Percentiles rank a stretch among this genome's conserved stretches.
These are phyloP conservation scores for Globisporangium nodosum DNA, from an alignment of 352 stramenopile genomes.

Conservation along the genomic window DNA sequence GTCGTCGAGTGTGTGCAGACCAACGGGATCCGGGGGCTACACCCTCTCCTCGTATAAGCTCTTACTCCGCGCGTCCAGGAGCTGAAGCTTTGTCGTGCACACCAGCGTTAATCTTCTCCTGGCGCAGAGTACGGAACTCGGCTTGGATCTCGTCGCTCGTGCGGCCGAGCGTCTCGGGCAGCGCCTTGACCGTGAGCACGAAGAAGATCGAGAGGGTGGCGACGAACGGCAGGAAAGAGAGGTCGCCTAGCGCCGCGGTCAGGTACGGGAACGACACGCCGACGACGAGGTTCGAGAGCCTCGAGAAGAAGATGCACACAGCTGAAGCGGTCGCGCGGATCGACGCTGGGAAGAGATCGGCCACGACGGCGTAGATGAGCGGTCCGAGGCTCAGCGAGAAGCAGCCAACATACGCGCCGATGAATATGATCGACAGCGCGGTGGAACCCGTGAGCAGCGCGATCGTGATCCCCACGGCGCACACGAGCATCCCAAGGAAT, in stretches of 20 bases:
- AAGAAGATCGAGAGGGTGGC: constrained; percentile 32
- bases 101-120: background rate
- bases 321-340: constrained; percentile 35
- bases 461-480: constrained; percentile 42
- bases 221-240: constrained; percentile 51
- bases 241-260: constrained; percentile 26
- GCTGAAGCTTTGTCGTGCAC: background rate
- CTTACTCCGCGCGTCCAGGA: background rate
- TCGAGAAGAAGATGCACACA: constrained; percentile 27
- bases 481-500: constrained; percentile 29
- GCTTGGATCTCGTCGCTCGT: constrained; percentile 56
- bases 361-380: constrained; percentile 50
- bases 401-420: constrained; percentile 44
- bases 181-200: constrained; percentile 31
- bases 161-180: constrained; percentile 59
- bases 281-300: constrained; percentile 35
- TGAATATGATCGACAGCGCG: constrained; percentile 47
- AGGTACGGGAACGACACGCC: constrained; percentile 61
- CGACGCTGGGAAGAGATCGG: constrained; percentile 51
- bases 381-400: constrained; percentile 65
- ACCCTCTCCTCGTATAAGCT: background rate
- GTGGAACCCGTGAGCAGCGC: constrained; percentile 20
- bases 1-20: too few relatives aligned
- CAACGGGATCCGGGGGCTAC: background rate
- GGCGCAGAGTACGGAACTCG: constrained; percentile 23